phyloP scores from a whole-genome alignment of 2,329 filamentous ascomycete species.

The Paramyrothecium roridum region DNA sequence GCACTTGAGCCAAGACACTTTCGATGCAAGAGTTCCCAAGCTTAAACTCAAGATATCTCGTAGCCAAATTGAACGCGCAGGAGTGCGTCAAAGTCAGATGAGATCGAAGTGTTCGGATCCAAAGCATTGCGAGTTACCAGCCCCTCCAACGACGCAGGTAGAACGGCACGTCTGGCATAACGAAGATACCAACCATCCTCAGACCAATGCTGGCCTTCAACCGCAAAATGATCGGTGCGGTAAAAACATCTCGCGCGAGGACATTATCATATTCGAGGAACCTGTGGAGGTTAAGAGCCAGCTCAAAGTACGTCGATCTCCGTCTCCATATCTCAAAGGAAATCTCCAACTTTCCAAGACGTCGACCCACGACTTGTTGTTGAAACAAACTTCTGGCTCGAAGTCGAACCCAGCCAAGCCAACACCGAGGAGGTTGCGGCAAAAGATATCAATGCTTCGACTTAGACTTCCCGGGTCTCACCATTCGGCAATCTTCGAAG shows the following conservation, averaged over 20 bases:
- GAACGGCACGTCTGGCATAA: no score
- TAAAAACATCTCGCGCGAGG: no score
- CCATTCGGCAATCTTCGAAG: background rate
- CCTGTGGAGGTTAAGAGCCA: constrained; percentile 25
- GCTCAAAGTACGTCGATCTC: constrained; percentile 30
- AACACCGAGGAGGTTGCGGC: constrained; percentile 14
- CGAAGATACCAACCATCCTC: no score
- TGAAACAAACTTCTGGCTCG: constrained; percentile 9
- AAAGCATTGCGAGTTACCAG: constrained; percentile 8
- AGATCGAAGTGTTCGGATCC: constrained; percentile 4
- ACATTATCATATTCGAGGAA: background rate
- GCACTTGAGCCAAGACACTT: background rate
- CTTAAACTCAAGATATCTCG: constrained; percentile 31
- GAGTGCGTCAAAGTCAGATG: constrained; percentile 5
- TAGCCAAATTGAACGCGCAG: constrained; percentile 18
- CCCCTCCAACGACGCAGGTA: no score
- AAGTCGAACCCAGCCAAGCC: constrained; percentile 2
- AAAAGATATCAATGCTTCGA: constrained; percentile 27
- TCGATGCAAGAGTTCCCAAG: constrained; percentile 14
- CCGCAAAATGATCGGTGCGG: no score
- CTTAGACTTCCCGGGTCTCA: constrained; percentile 13
- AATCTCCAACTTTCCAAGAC: constrained; percentile 5
- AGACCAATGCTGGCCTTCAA: no score
- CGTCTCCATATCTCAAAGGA: constrained; percentile 12
- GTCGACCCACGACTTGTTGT: constrained; percentile 5